phyloP scores from a whole-genome alignment of 768 basidiomycete genomes.

The Mycena epipterygia region DNA sequence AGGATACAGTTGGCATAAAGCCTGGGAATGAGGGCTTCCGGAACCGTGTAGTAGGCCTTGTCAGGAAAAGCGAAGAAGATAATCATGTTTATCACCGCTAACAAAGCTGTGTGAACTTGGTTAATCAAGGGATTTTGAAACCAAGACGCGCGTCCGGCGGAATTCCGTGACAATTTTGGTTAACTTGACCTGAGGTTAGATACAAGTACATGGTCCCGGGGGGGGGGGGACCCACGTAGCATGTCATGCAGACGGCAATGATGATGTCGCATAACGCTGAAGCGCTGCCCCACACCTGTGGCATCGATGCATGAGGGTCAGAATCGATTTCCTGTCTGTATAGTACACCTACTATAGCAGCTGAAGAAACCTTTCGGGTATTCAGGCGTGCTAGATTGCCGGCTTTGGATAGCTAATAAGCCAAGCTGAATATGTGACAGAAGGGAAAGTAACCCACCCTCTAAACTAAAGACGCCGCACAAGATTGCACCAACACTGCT shows the following conservation, averaged over 20 bases:
- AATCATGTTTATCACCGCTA: conserved; percentile 24
- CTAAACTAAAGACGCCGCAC: neutral
- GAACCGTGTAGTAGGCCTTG: conserved; percentile 27
- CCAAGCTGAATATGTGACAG: neutral
- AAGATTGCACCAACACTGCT: neutral
- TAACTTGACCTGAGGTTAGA: neutral
- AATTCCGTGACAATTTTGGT: neutral
- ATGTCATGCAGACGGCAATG: conserved; percentile 43
- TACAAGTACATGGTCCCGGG: conserved; percentile 28
- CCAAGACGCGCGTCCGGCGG: neutral
- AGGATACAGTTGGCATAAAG: conserved; percentile 43
- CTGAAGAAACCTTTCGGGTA: neutral
- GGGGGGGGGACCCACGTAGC: neutral
- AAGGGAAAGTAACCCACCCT: neutral
- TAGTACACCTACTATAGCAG: neutral
- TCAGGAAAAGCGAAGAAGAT: conserved; percentile 16
- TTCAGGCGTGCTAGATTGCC: neutral
- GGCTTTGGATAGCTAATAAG: neutral
- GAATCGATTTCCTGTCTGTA: neutral
- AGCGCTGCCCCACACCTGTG: conserved; percentile 34
- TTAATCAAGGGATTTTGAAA: neutral
- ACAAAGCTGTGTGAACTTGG: neutral
- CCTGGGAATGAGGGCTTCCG: conserved; percentile 18
- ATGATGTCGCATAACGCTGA: conserved; percentile 44
- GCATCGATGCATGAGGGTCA: neutral